Evolutionary conservation across 345 rosid genomes (phyloP).

Genomic region (Hibiscus mutabilis): DNA sequence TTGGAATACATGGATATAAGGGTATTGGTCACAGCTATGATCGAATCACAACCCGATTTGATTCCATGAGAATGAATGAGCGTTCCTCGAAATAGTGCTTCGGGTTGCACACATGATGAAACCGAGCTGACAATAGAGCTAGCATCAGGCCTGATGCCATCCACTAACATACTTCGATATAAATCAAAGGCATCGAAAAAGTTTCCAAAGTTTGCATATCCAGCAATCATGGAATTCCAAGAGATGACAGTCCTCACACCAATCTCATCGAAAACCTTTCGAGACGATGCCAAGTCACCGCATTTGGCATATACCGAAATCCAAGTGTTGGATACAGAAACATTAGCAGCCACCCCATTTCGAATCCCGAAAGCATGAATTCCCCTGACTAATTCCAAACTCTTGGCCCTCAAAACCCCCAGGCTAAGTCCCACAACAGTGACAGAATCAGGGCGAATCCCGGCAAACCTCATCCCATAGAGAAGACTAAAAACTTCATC

Average conservation of each 20-base stretch:
- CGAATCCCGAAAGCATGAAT: constrained; percentile 46
- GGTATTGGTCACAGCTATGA: constrained; percentile 37
- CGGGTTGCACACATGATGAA: constrained; percentile 39
- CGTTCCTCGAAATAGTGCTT: constrained; percentile 33
- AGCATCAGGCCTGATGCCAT: constrained; percentile 43
- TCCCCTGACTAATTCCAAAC: constrained; percentile 28
- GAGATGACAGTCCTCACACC: constrained; percentile 33
- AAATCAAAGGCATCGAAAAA: constrained; percentile 26
- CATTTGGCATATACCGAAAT: constrained; percentile 55
- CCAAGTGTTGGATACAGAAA: constrained; percentile 54
- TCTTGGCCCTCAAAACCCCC: constrained; percentile 14
- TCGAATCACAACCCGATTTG: constrained; percentile 37
- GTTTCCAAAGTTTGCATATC: constrained; percentile 32
- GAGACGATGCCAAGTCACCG: constrained; percentile 39
- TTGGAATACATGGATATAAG: constrained; percentile 63
- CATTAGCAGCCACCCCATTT: constrained; percentile 43
- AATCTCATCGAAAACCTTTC: constrained; percentile 41
- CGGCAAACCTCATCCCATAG: constrained; percentile 37
- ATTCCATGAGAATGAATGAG: constrained; percentile 53
- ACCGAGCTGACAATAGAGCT: constrained; percentile 52
- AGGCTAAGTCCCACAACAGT: constrained; percentile 46
- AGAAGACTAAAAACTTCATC: constrained; percentile 25
- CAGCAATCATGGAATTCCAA: constrained; percentile 65
- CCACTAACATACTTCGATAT: constrained; percentile 47
- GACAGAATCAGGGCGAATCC: constrained; percentile 43